Base-by-base conservation (phyloP, 306 rosid species). In the Glycine soja region DNA sequence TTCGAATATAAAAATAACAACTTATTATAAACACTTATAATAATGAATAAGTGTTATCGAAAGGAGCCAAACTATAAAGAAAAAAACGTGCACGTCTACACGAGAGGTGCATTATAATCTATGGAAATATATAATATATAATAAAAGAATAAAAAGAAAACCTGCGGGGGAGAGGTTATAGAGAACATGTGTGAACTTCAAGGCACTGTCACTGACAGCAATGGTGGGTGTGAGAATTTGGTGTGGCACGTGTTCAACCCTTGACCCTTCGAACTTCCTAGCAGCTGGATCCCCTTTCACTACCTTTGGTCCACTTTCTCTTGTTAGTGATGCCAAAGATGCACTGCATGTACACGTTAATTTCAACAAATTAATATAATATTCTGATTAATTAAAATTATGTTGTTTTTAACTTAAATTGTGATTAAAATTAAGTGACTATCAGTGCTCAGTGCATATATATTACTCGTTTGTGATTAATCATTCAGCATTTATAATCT, bases 101-200 rank as follows among this genome's bases (percentile, higher is more conserved):
- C 7, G 38, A 19, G 12, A 11, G 42, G 34, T 45, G 0, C 7
- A 70, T 32, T 32, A 32, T 7, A 58, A 45, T 46, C 45, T 45
- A 70, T 24, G 30, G 30, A 24, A 24, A 1, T 0, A 24, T 24
- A 24, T 24, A 24, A 1, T 0, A 24, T 24, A 24, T 24, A 0
- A 24, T 24, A 0, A 24, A 24, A 45, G 52, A 75, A 57, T 16
- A 68, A 74, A 40, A 68, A 24, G 30, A 24, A 19, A 61, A 94
- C 98, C 98, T 67, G 97, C 90, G 0, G 98, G 97, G 8, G 98
- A 90, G 80, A 92, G 98, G 43, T 94, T 94, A 82, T 92, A 92
- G 74, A 94, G 94, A 43, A 94, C 84, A 73, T 94, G 98, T 0
- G 98, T 94, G 43, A 94, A 92, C 84, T 94, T 94, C 72, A 92